Evolutionary conservation across 1,284 basidiomycete species (phyloP).

Genomic region (Apiotrichum mycotoxinovorans): DNA sequence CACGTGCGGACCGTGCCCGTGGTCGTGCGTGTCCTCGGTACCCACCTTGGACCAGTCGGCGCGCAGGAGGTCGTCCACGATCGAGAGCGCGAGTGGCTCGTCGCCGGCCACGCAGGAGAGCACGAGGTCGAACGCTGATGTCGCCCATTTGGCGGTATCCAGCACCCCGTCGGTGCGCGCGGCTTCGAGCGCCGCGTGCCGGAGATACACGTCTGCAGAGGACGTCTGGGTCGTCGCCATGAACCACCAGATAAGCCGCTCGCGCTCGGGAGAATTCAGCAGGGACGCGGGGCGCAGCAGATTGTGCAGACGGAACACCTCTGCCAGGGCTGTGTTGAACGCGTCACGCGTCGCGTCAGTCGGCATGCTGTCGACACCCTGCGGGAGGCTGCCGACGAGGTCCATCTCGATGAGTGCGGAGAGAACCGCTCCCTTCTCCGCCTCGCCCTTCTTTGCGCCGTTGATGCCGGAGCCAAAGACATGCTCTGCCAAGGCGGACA

Average conservation of each 20-base stretch:
- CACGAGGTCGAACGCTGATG: conserved; percentile 23
- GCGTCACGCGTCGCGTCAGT: not conserved
- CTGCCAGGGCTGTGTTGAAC: conserved; percentile 8
- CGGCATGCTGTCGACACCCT: conserved; percentile 1
- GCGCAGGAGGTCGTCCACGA: conserved; percentile 44
- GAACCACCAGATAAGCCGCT: conserved; percentile 15
- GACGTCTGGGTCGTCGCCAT: conserved; percentile 10
- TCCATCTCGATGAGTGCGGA: conserved; percentile 11
- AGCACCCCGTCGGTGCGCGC: conserved; percentile 12
- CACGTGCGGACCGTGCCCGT: not conserved
- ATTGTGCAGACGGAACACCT: conserved; percentile 19
- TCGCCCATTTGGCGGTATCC: conserved; percentile 16
- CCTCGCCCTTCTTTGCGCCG: conserved; percentile 61
- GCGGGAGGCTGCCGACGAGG: conserved; percentile 10
- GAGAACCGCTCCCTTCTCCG: conserved; percentile 50
- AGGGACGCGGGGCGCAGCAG: not conserved
- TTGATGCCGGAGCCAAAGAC: conserved; percentile 71
- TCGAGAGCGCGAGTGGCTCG: conserved; percentile 46
- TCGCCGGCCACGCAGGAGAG: conserved; percentile 37
- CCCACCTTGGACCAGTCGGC: conserved; percentile 23
- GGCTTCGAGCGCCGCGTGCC: conserved; percentile 61
- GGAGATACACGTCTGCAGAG: conserved; percentile 38
- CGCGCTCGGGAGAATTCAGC: conserved; percentile 3
- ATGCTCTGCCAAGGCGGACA: conserved; percentile 55
- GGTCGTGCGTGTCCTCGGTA: conserved; percentile 1